phyloP scores from a whole-genome alignment of 768 basidiomycete genomes.

The Panellus pusillus region DNA sequence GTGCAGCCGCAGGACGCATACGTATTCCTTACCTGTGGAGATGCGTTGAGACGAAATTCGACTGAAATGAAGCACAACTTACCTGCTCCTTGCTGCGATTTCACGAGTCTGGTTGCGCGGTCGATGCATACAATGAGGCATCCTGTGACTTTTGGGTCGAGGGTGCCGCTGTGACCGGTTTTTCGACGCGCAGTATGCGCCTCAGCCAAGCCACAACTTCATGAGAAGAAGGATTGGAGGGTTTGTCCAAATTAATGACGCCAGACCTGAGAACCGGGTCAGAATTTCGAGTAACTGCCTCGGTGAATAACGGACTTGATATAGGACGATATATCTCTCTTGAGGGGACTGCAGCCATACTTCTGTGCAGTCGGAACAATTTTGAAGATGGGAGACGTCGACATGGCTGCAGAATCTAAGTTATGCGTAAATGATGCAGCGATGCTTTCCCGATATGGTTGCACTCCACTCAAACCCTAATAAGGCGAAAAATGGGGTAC shows the following conservation, averaged over 20 bases:
- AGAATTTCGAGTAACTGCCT: conserved; percentile 10
- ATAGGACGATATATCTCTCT: conserved; percentile 89
- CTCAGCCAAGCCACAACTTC: conserved; percentile 99
- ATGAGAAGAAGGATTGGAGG: conserved; percentile 97
- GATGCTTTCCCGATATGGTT: conserved; percentile 6
- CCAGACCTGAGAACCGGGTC: conserved; percentile 69
- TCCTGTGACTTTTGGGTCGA: conserved; percentile 99
- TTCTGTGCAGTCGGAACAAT: conserved; percentile 81
- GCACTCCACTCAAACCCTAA: neutral
- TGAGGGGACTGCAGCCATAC: conserved; percentile 93
- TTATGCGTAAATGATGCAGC: too few species aligned
- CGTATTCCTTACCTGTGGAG: conserved; percentile 91
- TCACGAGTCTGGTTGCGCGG: conserved; percentile 95
- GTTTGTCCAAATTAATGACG: conserved; percentile 99
- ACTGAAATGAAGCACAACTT: conserved; percentile 25
- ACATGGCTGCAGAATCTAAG: neutral
- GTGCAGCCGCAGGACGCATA: conserved; percentile 94
- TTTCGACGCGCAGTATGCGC: conserved; percentile 94
- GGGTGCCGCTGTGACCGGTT: conserved; percentile 97
- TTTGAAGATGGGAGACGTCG: conserved; percentile 59
- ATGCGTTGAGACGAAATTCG: neutral
- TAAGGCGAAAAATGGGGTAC: neutral
- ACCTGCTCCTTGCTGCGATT: conserved; percentile 98
- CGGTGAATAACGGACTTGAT: conserved; percentile 63
- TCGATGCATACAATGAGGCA: conserved; percentile 99